Base-by-base conservation (phyloP, 2,329 filamentous ascomycete genomes). In the Aspergillus fijiensis region DNA sequence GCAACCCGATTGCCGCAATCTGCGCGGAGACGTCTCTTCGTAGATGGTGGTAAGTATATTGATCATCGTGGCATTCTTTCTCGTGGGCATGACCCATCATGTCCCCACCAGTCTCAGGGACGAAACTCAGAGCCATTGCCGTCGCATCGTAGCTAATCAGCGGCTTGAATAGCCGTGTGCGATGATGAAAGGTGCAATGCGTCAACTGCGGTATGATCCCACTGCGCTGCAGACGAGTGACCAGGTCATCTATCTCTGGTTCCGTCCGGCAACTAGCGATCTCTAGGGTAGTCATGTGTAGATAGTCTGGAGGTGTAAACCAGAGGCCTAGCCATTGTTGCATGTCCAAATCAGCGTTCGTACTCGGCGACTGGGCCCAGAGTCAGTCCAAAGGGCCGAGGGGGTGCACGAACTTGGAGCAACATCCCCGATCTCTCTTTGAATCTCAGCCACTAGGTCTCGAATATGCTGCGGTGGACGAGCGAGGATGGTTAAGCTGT, bases 401-500 rank as follows among this genome's bases (percentile, higher is more conserved):
- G 5, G 21, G 27, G 56, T 12, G 19, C 7, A 80, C 88, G 73
- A 79, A 95, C 92, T 84, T 39, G 91, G 90, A 14, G 88, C 88
- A 21, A 85, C 82, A 21, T 81, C 77, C 59, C 81, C 80, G 51
- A 96, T 79, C 68, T 85, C 82, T 53, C 82, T 74, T 75, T 97
- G 94, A 31, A 97, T 77, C 59, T 84, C 82, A 2, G 79, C 76
- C 2, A 94, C 86, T 60, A 98, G 77, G 21, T 83, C 77, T 50
- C 89, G 81, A 19, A 97, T 81, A 66, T 89, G 86, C 50, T 85
- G 77, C 0, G 93, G 90, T 16, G 94, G 94, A 6, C 93, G 83
- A 3, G 90, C 91, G 92, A 92, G 97, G 71, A 97, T 88, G 0
- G 92, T 90, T 11, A 97, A 81, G 72, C 93, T 96, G 70, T 96